Evolutionary conservation across 2,329 filamentous ascomycete species (phyloP).

Genomic region (Pseudopithomyces maydicus): DNA sequence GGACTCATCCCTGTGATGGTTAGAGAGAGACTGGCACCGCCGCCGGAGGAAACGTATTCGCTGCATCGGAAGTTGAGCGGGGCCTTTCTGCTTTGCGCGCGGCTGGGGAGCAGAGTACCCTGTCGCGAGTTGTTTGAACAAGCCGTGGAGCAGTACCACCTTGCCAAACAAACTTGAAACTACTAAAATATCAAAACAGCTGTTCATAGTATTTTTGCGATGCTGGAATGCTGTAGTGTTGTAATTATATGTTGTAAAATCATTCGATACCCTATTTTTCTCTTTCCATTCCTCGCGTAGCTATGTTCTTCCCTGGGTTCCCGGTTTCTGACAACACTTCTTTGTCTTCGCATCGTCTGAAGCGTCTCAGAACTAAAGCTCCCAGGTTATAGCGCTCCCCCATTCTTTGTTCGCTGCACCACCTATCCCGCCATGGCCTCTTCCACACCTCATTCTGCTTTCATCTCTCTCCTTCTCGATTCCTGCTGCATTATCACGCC

Average conservation of each 20-base stretch:
- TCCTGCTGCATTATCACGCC: background rate
- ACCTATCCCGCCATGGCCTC: background rate
- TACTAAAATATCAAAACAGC: no score
- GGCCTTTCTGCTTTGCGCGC: constrained; percentile 89
- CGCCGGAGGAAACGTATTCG: constrained; percentile 96
- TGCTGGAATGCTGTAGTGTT: constrained; percentile 1
- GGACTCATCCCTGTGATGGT: constrained; percentile 92
- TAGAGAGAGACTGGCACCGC: constrained; percentile 82
- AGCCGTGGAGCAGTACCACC: constrained; percentile 49
- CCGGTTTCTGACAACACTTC: no score
- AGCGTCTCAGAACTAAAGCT: no score
- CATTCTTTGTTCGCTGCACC: background rate
- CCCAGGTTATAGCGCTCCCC: no score
- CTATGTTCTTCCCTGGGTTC: no score
- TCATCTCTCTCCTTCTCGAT: background rate
- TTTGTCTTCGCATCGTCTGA: no score
- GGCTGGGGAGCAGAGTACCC: constrained; percentile 78
- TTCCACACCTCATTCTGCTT: background rate
- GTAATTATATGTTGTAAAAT: background rate
- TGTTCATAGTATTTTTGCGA: no score
- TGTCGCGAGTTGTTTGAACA: constrained; percentile 80
- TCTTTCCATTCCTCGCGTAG: no score
- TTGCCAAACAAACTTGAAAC: constrained; percentile 19
- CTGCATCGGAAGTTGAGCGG: constrained; percentile 94
- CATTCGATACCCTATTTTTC: no score